Percentiles rank a stretch among this genome's conserved stretches.
phyloP scores from a whole-genome alignment of 441 rosid species.

The Arabidopsis hybrid region DNA sequence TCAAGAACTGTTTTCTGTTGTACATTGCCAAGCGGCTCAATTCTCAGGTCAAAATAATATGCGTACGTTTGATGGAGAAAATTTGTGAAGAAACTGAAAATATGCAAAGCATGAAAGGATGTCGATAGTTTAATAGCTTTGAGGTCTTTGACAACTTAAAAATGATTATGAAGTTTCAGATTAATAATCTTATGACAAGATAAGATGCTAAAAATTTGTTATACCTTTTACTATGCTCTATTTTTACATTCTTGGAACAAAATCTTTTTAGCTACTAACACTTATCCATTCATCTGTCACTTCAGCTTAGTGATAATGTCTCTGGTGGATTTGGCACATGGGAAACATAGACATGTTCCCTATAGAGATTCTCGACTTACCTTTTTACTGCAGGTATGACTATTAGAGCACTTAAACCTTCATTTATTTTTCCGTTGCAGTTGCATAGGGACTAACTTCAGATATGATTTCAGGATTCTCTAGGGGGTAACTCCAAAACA shows the following conservation, averaged over 20 bases:
- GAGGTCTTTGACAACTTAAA: constrained; percentile 27
- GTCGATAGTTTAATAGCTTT: constrained; percentile 24
- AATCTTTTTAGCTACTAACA: constrained; percentile 30
- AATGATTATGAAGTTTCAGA: constrained; percentile 7
- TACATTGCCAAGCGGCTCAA: constrained; percentile 24
- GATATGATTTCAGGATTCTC: constrained; percentile 77
- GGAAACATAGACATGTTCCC: constrained; percentile 93
- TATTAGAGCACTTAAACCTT: constrained; percentile 33
- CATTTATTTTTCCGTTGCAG: constrained; percentile 23
- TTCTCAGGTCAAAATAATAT: constrained; percentile 17
- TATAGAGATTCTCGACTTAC: constrained; percentile 98
- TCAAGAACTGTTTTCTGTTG: constrained; percentile 30
- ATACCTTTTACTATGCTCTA: constrained; percentile 24
- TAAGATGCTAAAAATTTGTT: constrained; percentile 20
- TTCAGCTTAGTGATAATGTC: constrained; percentile 95
- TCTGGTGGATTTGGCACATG: constrained; percentile 94
- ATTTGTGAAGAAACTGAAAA: constrained; percentile 10
- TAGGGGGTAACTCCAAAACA: constrained; percentile 97
- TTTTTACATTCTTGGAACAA: constrained; percentile 19
- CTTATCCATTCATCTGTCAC: constrained; percentile 36
- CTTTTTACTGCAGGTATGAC: constrained; percentile 88
- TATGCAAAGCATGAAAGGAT: constrained; percentile 16
- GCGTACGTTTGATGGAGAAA: neutral
- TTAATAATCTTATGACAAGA: constrained; percentile 19
- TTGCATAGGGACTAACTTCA: constrained; percentile 35